A percentile compares a stretch with the other conserved stretches of the same genome.
phyloP scores from a whole-genome alignment of 257 asterid species.

The Petrea volubilis region DNA sequence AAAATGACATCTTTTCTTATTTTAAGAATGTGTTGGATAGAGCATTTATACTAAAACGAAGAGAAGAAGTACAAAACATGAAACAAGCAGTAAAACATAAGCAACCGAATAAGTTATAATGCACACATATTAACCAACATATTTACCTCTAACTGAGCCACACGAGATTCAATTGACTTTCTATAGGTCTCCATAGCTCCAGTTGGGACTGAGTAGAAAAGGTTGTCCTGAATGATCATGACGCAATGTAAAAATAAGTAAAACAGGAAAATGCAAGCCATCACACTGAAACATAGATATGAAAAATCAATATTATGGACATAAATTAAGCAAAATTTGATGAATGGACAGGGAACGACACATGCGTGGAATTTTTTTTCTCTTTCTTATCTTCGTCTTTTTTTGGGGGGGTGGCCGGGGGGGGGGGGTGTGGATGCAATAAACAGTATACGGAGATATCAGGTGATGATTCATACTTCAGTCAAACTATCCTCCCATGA shows the following conservation, averaged over 20 bases:
- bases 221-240: constrained; percentile 60
- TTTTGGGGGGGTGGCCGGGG: no score
- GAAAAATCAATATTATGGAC: no score
- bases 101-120: not conserved
- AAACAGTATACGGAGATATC: constrained; percentile 18
- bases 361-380: not conserved
- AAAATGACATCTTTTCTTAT: not conserved
- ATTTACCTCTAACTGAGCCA: constrained; percentile 68
- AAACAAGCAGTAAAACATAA: constrained; percentile 25
- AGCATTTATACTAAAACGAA: not conserved
- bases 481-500: constrained; percentile 63
- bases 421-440: not conserved
- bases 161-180: constrained; percentile 63
- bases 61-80: constrained; percentile 3
- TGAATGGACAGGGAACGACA: not conserved
- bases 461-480: constrained; percentile 50
- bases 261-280: constrained; percentile 11
- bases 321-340: no score
- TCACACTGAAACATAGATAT: no score
- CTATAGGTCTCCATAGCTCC: constrained; percentile 74
- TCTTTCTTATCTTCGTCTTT: no score
- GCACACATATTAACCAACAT: constrained; percentile 12
- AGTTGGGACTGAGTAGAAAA: constrained; percentile 65
- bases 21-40: not conserved
- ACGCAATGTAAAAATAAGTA: constrained; percentile 16